A percentile compares a stretch with the other conserved stretches of the same genome.
Conservation (phyloP, 306 rosid genomes). For the Bauhinia variegata region DNA sequence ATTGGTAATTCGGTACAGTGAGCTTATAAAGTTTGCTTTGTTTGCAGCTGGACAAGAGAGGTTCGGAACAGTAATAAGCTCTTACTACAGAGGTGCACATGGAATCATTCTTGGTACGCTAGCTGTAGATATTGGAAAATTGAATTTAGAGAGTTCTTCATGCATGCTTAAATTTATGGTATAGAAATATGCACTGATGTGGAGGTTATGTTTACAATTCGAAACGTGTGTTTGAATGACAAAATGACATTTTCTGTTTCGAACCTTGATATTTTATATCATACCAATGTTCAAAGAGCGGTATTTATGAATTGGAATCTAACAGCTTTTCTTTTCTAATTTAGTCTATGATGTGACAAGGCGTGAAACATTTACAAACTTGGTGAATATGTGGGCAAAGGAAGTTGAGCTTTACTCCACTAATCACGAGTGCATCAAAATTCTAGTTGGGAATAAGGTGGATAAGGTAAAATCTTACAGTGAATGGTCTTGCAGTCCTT, state of each 20-base stretch:
- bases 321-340: slow-evolving; percentile 22
- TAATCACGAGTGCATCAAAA: slow-evolving; percentile 68
- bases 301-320: background rate
- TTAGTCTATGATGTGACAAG: slow-evolving; percentile 89
- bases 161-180: background rate
- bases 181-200: background rate
- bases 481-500: slow-evolving; percentile 17
- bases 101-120: slow-evolving; percentile 91
- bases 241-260: no score
- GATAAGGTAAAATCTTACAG: slow-evolving; percentile 64
- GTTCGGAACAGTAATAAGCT: slow-evolving; percentile 86
- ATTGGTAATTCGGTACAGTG: slow-evolving; percentile 7
- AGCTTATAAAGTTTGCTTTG: slow-evolving; percentile 20
- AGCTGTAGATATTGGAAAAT: slow-evolving; percentile 21
- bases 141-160: background rate
- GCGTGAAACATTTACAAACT: slow-evolving; percentile 79
- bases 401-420: slow-evolving; percentile 79
- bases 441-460: slow-evolving; percentile 89
- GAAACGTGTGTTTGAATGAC: no score
- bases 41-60: slow-evolving; percentile 96
- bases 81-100: slow-evolving; percentile 95
- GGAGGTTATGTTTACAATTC: background rate
- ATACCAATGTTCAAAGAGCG: no score
- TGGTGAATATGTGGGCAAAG: slow-evolving; percentile 74
- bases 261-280: no score